Percentiles rank a stretch among this genome's conserved stretches.
Evolutionary conservation across 352 stramenopile genomes (phyloP).

Genomic region (Globisporangium ultimum): DNA sequence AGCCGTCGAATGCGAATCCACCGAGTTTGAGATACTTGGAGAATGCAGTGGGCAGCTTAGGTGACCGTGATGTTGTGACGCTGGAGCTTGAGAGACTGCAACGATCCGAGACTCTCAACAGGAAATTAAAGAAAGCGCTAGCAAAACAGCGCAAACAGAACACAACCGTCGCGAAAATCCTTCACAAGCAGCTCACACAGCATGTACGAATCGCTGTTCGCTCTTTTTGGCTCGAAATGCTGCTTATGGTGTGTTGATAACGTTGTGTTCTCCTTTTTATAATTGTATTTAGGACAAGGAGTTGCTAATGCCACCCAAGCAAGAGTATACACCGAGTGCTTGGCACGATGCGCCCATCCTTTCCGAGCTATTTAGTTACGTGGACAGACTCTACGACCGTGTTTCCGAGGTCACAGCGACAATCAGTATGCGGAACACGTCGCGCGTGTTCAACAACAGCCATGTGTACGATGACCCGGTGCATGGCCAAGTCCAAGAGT

Average conservation of each 20-base stretch:
- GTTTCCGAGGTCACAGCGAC: not conserved
- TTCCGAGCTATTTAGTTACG: not conserved
- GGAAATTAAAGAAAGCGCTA: conserved; percentile 32
- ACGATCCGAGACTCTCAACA: conserved; percentile 34
- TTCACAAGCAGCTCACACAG: not conserved
- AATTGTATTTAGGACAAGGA: no score
- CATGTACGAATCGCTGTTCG: not conserved
- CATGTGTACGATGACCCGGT: conserved; percentile 4
- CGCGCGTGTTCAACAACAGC: conserved; percentile 7
- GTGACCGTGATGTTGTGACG: conserved; percentile 22
- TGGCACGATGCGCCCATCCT: not conserved
- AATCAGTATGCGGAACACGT: conserved; percentile 1
- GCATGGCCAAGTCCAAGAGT: conserved; percentile 2
- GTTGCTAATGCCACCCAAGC: no score
- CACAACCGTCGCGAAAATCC: not conserved
- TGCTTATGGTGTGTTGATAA: no score
- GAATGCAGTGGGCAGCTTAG: no score
- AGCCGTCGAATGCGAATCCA: conserved; percentile 18
- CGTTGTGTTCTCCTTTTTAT: no score
- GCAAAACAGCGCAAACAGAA: conserved; percentile 1
- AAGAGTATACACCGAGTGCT: no score
- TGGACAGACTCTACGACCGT: not conserved
- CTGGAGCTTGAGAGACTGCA: conserved; percentile 34
- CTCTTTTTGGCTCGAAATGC: no score
- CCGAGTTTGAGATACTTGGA: no score